Base-by-base conservation (phyloP, 805 yeast genomes). In the Wickerhamiella australiensis region DNA sequence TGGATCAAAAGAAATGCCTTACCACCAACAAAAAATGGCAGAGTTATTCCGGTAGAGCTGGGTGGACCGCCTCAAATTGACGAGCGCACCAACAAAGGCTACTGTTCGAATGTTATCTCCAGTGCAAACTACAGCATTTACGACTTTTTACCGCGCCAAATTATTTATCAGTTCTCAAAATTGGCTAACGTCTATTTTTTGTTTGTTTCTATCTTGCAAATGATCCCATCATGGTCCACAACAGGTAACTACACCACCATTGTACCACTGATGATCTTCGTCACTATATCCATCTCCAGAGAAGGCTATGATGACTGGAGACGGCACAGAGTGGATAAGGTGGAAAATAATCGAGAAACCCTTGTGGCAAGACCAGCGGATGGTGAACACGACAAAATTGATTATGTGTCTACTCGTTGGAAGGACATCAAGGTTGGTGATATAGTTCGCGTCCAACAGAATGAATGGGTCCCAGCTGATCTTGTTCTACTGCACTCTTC, bases 191-290 rank as follows among this genome's bases (percentile, higher is more conserved):
- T 88, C 53, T 90, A 92, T 64, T 92, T 92, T 66, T 68, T 92
- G 75, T 72, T 79, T 2, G 92, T 92, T 15, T 88, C 97, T 2
- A 82, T 92, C 53, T 70, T 92, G 70, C 98, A 92, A 63, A 80
- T 90, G 88, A 81, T 92, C 44, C 97, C 98, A 0, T 78, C 87
- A 2, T 92, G 96, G 96, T 85, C 96, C 1, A 86, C 98, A 5
- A 92, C 98, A 0, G 98, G 97, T 52, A 82, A 87, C 11, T 86
- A 79, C 61, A 92, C 97, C 3, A 92, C 98, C 1, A 90, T 92
- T 57, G 74, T 88, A 37, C 97, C 98, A 1, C 70, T 92, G 51
- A 68, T 80, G 64, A 75, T 92, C 5, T 92, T 92, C 64, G 85
- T 92, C 67, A 71, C 85, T 6, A 84, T 92, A 23, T 85, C 97